Conservation (phyloP, 352 stramenopile genomes). For the Aphanomyces astaci region DNA sequence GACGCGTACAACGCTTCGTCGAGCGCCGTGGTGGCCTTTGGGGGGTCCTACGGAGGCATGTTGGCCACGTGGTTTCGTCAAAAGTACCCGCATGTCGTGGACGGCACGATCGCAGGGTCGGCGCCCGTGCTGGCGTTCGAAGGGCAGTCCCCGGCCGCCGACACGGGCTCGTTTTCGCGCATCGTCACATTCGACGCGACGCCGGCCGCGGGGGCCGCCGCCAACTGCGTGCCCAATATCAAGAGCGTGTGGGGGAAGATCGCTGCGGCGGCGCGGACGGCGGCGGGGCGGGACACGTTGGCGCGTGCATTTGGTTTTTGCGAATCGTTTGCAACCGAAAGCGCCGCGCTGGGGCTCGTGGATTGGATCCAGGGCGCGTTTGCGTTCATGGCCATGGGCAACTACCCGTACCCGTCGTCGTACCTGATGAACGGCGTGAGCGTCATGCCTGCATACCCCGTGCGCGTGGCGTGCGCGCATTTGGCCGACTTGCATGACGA, state of each 20-base stretch:
- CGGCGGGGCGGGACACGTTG: slow-evolving; percentile 42
- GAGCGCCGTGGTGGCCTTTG: slow-evolving; percentile 90
- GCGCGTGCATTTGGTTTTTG: slow-evolving; percentile 57
- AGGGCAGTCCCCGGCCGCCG: slow-evolving; percentile 42
- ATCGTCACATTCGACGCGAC: slow-evolving; percentile 67
- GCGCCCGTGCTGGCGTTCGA: slow-evolving; percentile 89
- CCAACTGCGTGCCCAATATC: slow-evolving; percentile 79
- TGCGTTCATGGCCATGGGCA: slow-evolving; percentile 91
- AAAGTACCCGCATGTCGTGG: slow-evolving; percentile 90
- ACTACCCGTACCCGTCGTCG: slow-evolving; percentile 91
- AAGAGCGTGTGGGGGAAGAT: slow-evolving; percentile 68
- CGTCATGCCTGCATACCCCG: slow-evolving; percentile 84
- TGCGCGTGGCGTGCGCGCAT: slow-evolving; percentile 78
- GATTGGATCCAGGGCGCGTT: slow-evolving; percentile 53
- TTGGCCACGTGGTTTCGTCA: slow-evolving; percentile 92
- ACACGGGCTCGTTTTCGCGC: slow-evolving; percentile 64
- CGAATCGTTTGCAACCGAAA: slow-evolving; percentile 45
- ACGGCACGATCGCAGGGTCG: slow-evolving; percentile 89
- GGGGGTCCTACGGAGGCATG: slow-evolving; percentile 95
- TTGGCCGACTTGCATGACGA: slow-evolving; percentile 40
- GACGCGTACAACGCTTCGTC: slow-evolving; percentile 51
- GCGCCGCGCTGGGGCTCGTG: slow-evolving; percentile 64
- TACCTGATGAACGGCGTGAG: slow-evolving; percentile 82
- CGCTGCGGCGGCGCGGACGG: slow-evolving; percentile 55
- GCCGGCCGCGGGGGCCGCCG: slow-evolving; percentile 51